phyloP scores from a whole-genome alignment of 345 rosid species.

The Lepidium aucheri region DNA sequence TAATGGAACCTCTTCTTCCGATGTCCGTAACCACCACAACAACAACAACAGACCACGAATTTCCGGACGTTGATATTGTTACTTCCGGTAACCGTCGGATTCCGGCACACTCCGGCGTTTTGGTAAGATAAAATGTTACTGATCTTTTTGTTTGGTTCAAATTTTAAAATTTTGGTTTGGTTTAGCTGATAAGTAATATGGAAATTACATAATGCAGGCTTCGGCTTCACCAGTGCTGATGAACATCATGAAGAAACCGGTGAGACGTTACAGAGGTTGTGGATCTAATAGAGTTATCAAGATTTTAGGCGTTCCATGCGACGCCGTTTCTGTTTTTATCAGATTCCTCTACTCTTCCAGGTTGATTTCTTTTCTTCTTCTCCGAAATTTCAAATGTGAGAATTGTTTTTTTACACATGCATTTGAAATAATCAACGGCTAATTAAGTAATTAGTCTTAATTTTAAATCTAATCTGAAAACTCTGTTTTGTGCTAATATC shows the following conservation, averaged over 20 bases:
- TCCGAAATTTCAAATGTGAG: no score
- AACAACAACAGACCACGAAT: no score
- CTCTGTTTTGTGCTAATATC: no score
- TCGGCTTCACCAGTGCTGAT: constrained; percentile 62
- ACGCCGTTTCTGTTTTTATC: constrained; percentile 63
- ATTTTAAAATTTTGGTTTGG: neutral
- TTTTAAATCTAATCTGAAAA: no score
- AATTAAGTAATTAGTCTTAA: no score
- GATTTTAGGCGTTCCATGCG: constrained; percentile 76
- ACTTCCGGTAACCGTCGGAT: constrained; percentile 68
- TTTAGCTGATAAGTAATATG: no score
- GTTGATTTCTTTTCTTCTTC: constrained; percentile 20
- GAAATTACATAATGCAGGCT: constrained; percentile 30
- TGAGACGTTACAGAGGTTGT: constrained; percentile 34
- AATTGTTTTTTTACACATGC: no score
- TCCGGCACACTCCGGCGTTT: constrained; percentile 54
- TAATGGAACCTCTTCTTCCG: no score
- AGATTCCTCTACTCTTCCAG: constrained; percentile 59
- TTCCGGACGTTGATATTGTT: constrained; percentile 58
- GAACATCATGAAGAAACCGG: constrained; percentile 42
- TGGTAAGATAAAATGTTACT: constrained; percentile 48
- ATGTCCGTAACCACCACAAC: no score
- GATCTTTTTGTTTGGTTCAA: no score
- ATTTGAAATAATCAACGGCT: no score
- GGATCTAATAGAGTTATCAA: constrained; percentile 46